These are phyloP conservation scores for Fomitopsis betulina DNA, from an alignment of 1,284 basidiomycete genomes.

Conservation along the genomic window DNA sequence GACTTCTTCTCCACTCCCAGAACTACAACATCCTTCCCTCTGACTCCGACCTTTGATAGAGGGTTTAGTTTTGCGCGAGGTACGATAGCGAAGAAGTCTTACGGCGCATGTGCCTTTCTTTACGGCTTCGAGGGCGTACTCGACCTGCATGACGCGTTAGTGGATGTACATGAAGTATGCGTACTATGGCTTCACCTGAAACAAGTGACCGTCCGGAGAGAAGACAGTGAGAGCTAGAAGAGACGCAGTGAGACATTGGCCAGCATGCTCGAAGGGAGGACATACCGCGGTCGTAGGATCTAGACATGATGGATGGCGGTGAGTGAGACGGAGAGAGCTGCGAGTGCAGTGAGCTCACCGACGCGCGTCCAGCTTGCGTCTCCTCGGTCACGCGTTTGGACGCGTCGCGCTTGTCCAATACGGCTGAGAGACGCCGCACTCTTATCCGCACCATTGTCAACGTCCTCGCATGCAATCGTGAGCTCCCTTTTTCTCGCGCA, in stretches of 20 bases:
- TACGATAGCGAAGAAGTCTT: constrained; percentile 23
- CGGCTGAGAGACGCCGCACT: constrained; percentile 5
- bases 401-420: constrained; percentile 9
- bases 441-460: too few species aligned
- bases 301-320: constrained; percentile 45
- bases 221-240: constrained; percentile 83
- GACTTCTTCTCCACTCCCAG: constrained; percentile 99
- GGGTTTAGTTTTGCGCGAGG: background rate
- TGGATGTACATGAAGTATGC: constrained; percentile 9
- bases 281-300: constrained; percentile 77
- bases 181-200: constrained; percentile 58
- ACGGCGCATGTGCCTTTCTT: constrained; percentile 97
- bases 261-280: background rate
- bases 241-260: background rate
- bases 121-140: constrained; percentile 97
- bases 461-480: background rate
- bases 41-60: constrained; percentile 79
- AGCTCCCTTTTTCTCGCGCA: background rate
- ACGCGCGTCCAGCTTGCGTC: constrained; percentile 54
- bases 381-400: constrained; percentile 18
- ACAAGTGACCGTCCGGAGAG: constrained; percentile 92
- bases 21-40: constrained; percentile 93
- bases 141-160: constrained; percentile 61
- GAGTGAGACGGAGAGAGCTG: background rate
- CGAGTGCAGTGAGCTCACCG: constrained; percentile 5